These are phyloP conservation scores for Kwoniella shandongensis DNA, from an alignment of 768 basidiomycete species.

Conservation along the genomic window DNA sequence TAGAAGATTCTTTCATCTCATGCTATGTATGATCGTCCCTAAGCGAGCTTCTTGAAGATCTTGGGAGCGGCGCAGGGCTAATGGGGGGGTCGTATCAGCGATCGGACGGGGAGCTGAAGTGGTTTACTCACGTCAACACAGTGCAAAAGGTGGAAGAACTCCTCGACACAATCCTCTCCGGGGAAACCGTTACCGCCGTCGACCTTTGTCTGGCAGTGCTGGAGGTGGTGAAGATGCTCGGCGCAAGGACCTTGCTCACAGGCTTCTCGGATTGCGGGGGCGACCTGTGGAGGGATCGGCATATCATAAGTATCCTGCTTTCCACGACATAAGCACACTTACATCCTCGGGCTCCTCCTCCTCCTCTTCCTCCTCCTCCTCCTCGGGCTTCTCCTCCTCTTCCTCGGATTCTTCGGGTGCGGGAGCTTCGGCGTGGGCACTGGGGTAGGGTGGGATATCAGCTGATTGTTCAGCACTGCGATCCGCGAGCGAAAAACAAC, in stretches of 20 bases:
- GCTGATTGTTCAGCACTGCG: no score
- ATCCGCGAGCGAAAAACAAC: neutral
- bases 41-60: constrained; percentile 71
- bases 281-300: constrained; percentile 36
- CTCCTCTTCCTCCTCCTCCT: constrained; percentile 57
- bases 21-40: constrained; percentile 12
- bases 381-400: constrained; percentile 53
- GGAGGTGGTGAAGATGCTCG: constrained; percentile 73
- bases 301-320: no score
- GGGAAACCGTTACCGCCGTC: constrained; percentile 77
- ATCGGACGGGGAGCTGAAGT: neutral
- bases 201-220: constrained; percentile 87
- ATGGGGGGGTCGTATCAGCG: neutral
- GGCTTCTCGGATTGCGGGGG: constrained; percentile 72
- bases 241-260: constrained; percentile 72
- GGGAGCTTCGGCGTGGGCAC: constrained; percentile 47
- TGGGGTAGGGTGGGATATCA: neutral
- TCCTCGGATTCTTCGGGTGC: constrained; percentile 55
- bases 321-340: constrained; percentile 54
- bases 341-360: constrained; percentile 74
- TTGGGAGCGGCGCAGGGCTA: constrained; percentile 69
- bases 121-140: constrained; percentile 72
- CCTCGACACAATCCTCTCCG: constrained; percentile 78
- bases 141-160: constrained; percentile 76
- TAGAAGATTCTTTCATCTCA: no score